These are phyloP conservation scores for Nitzschia sp. DNA, from an alignment of 108 stramenopile species.

Conservation along the genomic window DNA sequence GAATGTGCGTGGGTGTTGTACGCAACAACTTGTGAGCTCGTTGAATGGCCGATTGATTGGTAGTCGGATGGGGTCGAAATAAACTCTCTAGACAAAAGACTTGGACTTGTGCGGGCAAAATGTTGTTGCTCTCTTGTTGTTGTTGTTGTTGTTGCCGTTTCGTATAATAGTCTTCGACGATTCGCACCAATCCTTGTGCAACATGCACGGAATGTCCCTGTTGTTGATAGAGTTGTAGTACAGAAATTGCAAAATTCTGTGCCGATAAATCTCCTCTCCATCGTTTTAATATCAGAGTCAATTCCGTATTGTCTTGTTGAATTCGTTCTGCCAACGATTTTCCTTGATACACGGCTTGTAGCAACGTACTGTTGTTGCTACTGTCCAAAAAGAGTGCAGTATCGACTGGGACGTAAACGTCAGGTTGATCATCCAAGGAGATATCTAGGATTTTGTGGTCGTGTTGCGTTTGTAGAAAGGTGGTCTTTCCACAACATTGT, in stretches of 20 bases:
- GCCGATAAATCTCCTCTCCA: slow-evolving; percentile 27
- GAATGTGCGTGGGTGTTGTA: slow-evolving; percentile 26
- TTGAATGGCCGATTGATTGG: slow-evolving; percentile 32
- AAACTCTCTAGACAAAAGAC: slow-evolving; percentile 44
- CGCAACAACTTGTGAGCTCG: slow-evolving; percentile 15
- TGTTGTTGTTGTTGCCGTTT: slow-evolving; percentile 12
- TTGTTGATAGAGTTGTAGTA: slow-evolving; percentile 8
- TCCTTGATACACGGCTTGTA: slow-evolving; percentile 18
- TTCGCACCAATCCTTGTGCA: slow-evolving; percentile 13
- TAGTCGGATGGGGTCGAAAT: slow-evolving; percentile 37
- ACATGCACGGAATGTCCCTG: neutral
- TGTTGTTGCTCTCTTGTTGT: neutral
- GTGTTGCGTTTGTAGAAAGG: slow-evolving; percentile 36
- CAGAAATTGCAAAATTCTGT: slow-evolving; percentile 9
- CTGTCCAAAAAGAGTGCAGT: slow-evolving; percentile 43
- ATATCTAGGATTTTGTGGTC: slow-evolving; percentile 54
- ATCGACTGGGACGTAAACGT: slow-evolving; percentile 65
- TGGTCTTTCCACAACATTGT: slow-evolving; percentile 78
- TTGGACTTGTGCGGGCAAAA: slow-evolving; percentile 21
- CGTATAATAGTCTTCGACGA: no score
- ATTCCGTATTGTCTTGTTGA: slow-evolving; percentile 25
- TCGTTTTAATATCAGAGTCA: slow-evolving; percentile 17
- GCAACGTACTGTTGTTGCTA: neutral
- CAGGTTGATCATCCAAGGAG: slow-evolving; percentile 74
- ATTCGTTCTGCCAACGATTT: slow-evolving; percentile 23